A percentile compares a stretch with the other conserved stretches of the same genome.
Evolutionary conservation across 176 grass and related monocot genomes (phyloP).

Genomic region (Cymbopogon citratus): DNA sequence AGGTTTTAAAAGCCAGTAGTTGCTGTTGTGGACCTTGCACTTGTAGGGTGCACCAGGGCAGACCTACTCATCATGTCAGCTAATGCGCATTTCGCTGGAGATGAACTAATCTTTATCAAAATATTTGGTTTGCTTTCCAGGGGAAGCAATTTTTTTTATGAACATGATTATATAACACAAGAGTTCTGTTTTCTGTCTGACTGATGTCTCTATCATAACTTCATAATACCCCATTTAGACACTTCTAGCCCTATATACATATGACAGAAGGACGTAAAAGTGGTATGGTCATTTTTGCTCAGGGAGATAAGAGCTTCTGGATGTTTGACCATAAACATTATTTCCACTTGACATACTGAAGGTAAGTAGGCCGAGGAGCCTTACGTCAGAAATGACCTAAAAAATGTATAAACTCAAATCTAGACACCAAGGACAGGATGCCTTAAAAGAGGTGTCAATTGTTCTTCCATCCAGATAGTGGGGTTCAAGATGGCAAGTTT

Average conservation of each 20-base stretch:
- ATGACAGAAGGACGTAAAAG: neutral
- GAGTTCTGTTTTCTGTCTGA: neutral
- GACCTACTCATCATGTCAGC: slow-evolving; percentile 28
- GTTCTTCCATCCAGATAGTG: slow-evolving; percentile 12
- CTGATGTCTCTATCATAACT: slow-evolving; percentile 13
- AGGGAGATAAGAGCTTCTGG: neutral
- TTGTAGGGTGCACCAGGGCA: slow-evolving; percentile 17
- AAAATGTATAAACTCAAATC: slow-evolving; percentile 13
- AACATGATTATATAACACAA: neutral
- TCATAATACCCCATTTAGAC: neutral
- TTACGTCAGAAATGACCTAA: neutral
- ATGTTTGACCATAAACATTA: slow-evolving; percentile 5
- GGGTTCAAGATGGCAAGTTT: neutral
- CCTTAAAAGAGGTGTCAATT: neutral
- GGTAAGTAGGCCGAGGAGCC: neutral
- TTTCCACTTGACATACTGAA: neutral
- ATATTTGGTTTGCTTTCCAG: neutral
- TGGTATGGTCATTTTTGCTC: slow-evolving; percentile 11
- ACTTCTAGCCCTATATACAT: neutral
- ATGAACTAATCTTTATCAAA: slow-evolving; percentile 3
- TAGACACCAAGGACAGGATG: neutral
- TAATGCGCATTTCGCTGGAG: slow-evolving; percentile 26
- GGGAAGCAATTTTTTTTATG: neutral
- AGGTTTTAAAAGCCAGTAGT: slow-evolving; percentile 19
- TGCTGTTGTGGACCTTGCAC: slow-evolving; percentile 45